These are phyloP conservation scores for Yamadazyma mexicana DNA, from an alignment of 1,139 yeast genomes.

Conservation along the genomic window DNA sequence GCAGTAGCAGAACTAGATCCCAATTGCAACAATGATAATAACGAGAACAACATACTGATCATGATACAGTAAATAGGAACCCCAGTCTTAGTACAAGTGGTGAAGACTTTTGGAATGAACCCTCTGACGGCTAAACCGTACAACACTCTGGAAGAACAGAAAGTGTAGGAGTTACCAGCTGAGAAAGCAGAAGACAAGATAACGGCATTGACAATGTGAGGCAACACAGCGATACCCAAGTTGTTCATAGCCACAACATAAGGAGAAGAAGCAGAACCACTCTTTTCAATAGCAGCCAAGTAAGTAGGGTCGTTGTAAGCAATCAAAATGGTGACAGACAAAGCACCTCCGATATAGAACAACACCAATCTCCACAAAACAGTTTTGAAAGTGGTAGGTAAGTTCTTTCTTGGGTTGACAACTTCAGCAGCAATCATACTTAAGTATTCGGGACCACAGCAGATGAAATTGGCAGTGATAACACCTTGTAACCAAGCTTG, in stretches of 20 bases:
- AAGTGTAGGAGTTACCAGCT: conserved; percentile 46
- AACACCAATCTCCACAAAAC: conserved; percentile 71
- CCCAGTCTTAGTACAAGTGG: conserved; percentile 41
- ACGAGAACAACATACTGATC: conserved; percentile 62
- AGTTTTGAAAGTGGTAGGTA: conserved; percentile 77
- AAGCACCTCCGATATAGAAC: conserved; percentile 58
- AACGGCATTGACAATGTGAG: conserved; percentile 43
- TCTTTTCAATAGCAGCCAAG: conserved; percentile 16
- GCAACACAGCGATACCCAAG: conserved; percentile 36
- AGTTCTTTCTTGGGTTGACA: conserved; percentile 68
- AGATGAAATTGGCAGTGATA: conserved; percentile 62
- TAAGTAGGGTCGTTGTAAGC: conserved; percentile 42
- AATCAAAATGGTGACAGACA: conserved; percentile 39
- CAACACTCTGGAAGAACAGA: conserved; percentile 44
- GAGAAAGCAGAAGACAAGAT: conserved; percentile 46
- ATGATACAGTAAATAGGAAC: conserved; percentile 55
- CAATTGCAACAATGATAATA: conserved; percentile 54
- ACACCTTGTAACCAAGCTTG: conserved; percentile 69
- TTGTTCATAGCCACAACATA: conserved; percentile 48
- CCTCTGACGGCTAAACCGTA: conserved; percentile 42
- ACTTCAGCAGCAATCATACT: conserved; percentile 86
- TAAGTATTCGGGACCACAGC: conserved; percentile 84
- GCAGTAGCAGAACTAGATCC: conserved; percentile 66
- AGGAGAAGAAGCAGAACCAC: conserved; percentile 40
- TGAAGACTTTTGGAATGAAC: conserved; percentile 38